Evolutionary conservation across 441 rosid species (phyloP).

Genomic region (Erodium texanum): DNA sequence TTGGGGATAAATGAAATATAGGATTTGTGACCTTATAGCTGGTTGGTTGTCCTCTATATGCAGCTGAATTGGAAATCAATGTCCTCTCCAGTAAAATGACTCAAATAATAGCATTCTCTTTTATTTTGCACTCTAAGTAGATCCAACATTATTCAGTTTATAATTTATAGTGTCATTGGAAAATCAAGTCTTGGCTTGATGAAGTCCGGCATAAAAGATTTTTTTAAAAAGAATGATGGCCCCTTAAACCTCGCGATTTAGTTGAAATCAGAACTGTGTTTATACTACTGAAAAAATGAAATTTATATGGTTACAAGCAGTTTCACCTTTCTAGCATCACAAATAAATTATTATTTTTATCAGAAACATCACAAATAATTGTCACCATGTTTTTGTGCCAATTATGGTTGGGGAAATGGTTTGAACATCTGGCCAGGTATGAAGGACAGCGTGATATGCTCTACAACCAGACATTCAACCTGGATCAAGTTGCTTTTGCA

Average conservation of each 20-base stretch:
- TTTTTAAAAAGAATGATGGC: not conserved
- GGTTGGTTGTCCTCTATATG: not conserved
- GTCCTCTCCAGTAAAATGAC: not conserved
- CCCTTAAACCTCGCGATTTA: not conserved
- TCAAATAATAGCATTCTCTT: not conserved
- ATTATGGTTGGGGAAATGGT: not conserved
- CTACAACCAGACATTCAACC: constrained; percentile 86
- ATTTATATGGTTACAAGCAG: not conserved
- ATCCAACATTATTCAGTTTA: not conserved
- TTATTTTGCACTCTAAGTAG: not conserved
- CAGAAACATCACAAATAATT: not conserved
- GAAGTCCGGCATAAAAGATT: not conserved
- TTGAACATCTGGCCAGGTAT: constrained; percentile 45
- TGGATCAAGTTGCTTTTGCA: constrained; percentile 95
- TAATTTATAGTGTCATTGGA: not conserved
- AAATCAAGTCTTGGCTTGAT: not conserved
- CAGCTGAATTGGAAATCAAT: not conserved
- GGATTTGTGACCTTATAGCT: not conserved
- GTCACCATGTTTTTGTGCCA: not conserved
- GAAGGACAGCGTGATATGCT: constrained; percentile 98
- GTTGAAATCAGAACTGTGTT: not conserved
- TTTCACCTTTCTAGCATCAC: not conserved
- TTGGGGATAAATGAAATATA: not conserved
- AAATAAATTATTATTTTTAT: too few relatives aligned
- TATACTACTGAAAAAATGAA: not conserved